These are phyloP conservation scores for Apodospora peruviana DNA, from an alignment of 495 filamentous ascomycete genomes.

Conservation along the genomic window DNA sequence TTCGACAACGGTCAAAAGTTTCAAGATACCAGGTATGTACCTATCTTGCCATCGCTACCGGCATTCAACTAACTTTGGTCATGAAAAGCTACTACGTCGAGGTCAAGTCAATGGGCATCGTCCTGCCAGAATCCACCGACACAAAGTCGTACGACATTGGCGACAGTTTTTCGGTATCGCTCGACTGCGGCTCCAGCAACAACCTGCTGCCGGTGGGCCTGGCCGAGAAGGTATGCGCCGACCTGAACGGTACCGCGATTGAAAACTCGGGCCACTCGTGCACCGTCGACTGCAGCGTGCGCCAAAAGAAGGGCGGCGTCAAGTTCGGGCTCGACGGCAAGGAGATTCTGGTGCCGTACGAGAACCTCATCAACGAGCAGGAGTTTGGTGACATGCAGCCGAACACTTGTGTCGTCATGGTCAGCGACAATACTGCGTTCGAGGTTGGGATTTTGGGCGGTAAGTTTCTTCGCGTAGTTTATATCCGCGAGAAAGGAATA, in stretches of 20 bases:
- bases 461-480: background rate
- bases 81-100: background rate
- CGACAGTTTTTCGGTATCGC: conserved; percentile 1
- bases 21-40: too few relatives aligned
- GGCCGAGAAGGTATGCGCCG: conserved; percentile 3
- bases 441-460: background rate
- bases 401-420: background rate
- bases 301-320: conserved; percentile 41
- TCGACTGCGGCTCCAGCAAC: conserved; percentile 9
- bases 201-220: conserved; percentile 9
- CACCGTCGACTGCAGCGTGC: conserved; percentile 52
- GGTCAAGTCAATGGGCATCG: conserved; percentile 5
- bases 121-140: background rate
- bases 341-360: conserved; percentile 50
- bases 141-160: conserved; percentile 3
- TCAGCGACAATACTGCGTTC: background rate
- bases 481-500: too few relatives aligned
- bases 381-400: background rate
- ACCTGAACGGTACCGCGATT: conserved; percentile 4
- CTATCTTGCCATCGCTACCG: too few relatives aligned
- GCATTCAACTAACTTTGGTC: too few relatives aligned
- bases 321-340: conserved; percentile 48
- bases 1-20: background rate
- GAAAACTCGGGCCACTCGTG: conserved; percentile 30
- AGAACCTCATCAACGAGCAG: conserved; percentile 51